Evolutionary conservation across 768 basidiomycete genomes (phyloP).

Genomic region (Clathrus columnatus): DNA sequence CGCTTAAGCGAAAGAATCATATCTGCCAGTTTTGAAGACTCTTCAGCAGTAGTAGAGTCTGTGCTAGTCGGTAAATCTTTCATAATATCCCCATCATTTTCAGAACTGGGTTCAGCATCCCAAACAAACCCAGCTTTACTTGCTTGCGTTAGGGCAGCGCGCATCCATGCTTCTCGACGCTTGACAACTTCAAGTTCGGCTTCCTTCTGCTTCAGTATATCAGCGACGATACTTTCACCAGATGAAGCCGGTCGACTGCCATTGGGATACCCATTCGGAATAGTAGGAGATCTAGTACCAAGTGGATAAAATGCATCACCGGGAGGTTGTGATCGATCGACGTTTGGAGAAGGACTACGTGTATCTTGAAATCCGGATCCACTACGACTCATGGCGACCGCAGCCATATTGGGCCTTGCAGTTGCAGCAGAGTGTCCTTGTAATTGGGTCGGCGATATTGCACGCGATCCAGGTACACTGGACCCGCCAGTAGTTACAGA

Average conservation of each 20-base stretch:
- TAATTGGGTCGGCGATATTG: constrained; percentile 10
- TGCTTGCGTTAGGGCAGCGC: constrained; percentile 67
- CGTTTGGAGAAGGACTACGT: constrained; percentile 49
- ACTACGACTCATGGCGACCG: constrained; percentile 45
- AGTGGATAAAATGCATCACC: constrained; percentile 49
- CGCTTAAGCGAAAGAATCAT: constrained; percentile 79
- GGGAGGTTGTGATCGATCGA: constrained; percentile 48
- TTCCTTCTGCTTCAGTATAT: constrained; percentile 76
- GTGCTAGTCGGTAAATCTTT: constrained; percentile 20
- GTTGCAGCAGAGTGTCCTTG: constrained; percentile 8
- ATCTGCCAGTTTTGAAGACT: constrained; percentile 50
- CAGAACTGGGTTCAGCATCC: constrained; percentile 31
- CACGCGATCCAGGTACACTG: not conserved
- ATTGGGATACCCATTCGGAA: constrained; percentile 33
- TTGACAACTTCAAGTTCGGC: constrained; percentile 67
- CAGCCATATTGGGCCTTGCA: constrained; percentile 41
- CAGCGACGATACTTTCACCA: constrained; percentile 63
- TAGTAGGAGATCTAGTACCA: constrained; percentile 19
- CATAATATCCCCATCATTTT: constrained; percentile 29
- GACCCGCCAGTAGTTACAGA: not conserved
- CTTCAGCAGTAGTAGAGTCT: constrained; percentile 26
- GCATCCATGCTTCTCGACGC: constrained; percentile 81
- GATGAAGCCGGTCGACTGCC: constrained; percentile 40
- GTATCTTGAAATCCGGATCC: constrained; percentile 33
- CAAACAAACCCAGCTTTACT: constrained; percentile 70